phyloP scores from a whole-genome alignment of 2,329 filamentous ascomycete species.

The Cercospora janseana region DNA sequence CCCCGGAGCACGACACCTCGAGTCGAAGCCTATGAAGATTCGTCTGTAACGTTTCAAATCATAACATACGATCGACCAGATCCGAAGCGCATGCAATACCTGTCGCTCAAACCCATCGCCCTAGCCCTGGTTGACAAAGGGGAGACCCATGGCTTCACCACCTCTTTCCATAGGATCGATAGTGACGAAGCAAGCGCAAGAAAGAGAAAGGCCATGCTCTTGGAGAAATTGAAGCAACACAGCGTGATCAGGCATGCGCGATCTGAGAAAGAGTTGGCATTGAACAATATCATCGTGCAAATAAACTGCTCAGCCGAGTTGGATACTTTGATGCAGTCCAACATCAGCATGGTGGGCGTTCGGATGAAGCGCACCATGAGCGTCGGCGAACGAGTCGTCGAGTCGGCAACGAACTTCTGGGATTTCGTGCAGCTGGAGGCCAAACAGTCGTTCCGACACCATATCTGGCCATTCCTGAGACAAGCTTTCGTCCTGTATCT shows the following conservation, averaged over 20 bases:
- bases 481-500: slow-evolving; percentile 71
- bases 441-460: slow-evolving; percentile 69
- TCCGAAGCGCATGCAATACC: slow-evolving; percentile 90
- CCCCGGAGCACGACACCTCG: slow-evolving; percentile 59
- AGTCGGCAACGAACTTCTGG: slow-evolving; percentile 84
- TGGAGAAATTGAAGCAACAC: slow-evolving; percentile 85
- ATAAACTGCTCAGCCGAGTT: slow-evolving; percentile 96
- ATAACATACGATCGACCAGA: slow-evolving; percentile 85
- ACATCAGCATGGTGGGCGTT: slow-evolving; percentile 76
- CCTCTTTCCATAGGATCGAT: slow-evolving; percentile 59
- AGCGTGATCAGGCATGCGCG: slow-evolving; percentile 73
- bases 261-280: slow-evolving; percentile 77
- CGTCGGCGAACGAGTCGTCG: slow-evolving; percentile 89
- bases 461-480: slow-evolving; percentile 74
- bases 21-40: slow-evolving; percentile 65
- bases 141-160: slow-evolving; percentile 39
- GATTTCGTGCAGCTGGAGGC: slow-evolving; percentile 68
- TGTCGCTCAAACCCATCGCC: slow-evolving; percentile 85
- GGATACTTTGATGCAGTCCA: slow-evolving; percentile 80
- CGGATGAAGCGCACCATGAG: slow-evolving; percentile 81
- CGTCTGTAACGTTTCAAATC: slow-evolving; percentile 74
- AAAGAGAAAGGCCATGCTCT: slow-evolving; percentile 63
- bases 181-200: slow-evolving; percentile 68
- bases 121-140: slow-evolving; percentile 76
- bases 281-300: slow-evolving; percentile 82